These are phyloP conservation scores for Dictyostelium firmibasis DNA, from an alignment of 78 protist genomes.

Conservation along the genomic window DNA sequence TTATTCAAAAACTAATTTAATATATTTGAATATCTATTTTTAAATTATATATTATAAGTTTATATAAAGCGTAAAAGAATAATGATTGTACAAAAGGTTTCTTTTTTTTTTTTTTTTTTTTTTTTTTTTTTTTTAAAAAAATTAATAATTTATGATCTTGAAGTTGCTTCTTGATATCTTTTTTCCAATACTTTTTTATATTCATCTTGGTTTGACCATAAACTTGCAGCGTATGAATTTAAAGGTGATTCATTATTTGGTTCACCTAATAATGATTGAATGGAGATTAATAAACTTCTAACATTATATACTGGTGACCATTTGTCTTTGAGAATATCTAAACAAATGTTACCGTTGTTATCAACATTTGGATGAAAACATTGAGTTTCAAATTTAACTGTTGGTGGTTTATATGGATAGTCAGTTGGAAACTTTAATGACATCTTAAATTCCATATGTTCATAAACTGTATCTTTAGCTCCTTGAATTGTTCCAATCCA, in stretches of 20 bases:
- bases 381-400: slow-evolving; percentile 89
- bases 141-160: background rate
- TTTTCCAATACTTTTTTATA: slow-evolving; percentile 64
- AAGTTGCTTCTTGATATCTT: slow-evolving; percentile 74
- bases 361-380: slow-evolving; percentile 97
- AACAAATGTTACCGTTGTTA: slow-evolving; percentile 92
- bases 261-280: slow-evolving; percentile 92
- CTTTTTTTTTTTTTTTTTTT: too few relatives aligned
- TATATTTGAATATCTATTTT: background rate
- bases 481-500: slow-evolving; percentile 92
- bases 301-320: slow-evolving; percentile 95
- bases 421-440: slow-evolving; percentile 83
- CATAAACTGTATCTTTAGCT: slow-evolving; percentile 90
- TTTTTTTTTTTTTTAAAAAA: background rate
- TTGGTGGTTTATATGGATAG: slow-evolving; percentile 94
- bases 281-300: slow-evolving; percentile 87
- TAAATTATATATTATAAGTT: too few relatives aligned
- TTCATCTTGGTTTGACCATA: slow-evolving; percentile 91
- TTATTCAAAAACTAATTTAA: too few relatives aligned
- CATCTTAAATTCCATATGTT: slow-evolving; percentile 86
- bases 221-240: slow-evolving; percentile 91
- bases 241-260: slow-evolving; percentile 96
- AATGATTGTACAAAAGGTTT: background rate
- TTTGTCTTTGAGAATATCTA: slow-evolving; percentile 94
- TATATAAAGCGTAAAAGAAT: background rate